These are phyloP conservation scores for Xylaria sp. DNA, from an alignment of 2,329 filamentous ascomycete species.

Conservation along the genomic window DNA sequence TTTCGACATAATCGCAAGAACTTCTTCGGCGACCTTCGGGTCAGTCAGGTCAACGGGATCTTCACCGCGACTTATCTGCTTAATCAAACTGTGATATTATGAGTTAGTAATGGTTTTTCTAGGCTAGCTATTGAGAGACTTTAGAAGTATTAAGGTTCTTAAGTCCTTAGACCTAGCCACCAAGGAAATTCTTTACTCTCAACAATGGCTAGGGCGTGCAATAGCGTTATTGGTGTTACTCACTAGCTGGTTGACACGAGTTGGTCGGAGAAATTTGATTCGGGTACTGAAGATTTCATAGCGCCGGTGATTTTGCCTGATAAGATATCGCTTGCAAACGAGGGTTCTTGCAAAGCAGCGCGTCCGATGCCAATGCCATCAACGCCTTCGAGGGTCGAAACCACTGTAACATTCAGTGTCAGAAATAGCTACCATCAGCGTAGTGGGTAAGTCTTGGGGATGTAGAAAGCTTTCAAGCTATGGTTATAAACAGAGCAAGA, in stretches of 20 bases:
- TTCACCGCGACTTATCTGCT: slow-evolving; percentile 22
- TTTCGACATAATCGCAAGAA: background rate
- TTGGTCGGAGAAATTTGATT: slow-evolving; percentile 57
- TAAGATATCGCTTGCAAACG: slow-evolving; percentile 57
- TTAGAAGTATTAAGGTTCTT: background rate
- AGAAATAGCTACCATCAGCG: background rate
- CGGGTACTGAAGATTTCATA: slow-evolving; percentile 57
- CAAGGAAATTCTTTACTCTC: background rate
- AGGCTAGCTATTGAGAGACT: background rate
- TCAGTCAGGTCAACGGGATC: slow-evolving; percentile 27
- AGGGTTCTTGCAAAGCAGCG: slow-evolving; percentile 60
- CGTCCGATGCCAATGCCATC: slow-evolving; percentile 67
- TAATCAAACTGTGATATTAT: slow-evolving; percentile 11
- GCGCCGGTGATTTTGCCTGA: slow-evolving; percentile 59
- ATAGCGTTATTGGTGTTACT: background rate
- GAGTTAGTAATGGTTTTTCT: slow-evolving; percentile 2
- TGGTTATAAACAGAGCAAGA: background rate
- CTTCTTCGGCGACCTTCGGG: slow-evolving; percentile 19
- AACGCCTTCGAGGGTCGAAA: slow-evolving; percentile 60
- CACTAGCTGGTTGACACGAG: slow-evolving; percentile 41
- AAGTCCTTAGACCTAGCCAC: background rate
- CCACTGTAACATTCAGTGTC: slow-evolving; percentile 50
- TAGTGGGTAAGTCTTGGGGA: background rate
- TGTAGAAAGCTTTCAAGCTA: background rate
- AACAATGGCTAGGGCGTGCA: background rate